phyloP scores from a whole-genome alignment of 345 rosid genomes.

The Firmiana major region DNA sequence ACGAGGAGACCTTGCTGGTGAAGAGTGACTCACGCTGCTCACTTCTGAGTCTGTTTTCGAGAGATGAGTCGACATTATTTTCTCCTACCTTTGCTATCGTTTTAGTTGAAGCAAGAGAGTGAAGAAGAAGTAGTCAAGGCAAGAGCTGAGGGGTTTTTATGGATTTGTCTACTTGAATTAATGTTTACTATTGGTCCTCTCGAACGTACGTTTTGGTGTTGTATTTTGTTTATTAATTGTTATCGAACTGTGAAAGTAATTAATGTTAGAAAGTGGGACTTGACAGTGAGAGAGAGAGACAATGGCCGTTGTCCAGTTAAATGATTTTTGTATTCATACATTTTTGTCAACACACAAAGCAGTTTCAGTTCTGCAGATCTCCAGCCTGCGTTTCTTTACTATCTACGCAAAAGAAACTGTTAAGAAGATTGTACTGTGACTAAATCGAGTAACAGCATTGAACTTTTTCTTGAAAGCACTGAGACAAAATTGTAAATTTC shows the following conservation, averaged over 20 bases:
- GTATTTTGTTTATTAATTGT: conserved; percentile 28
- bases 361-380: not conserved
- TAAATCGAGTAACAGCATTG: not conserved
- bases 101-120: not conserved
- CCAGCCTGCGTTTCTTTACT: not conserved
- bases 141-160: not conserved
- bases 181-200: conserved; percentile 6
- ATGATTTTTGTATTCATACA: not conserved
- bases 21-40: conserved; percentile 56
- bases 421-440: not conserved
- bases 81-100: not conserved
- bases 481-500: not conserved
- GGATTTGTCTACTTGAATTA: not conserved
- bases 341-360: not conserved
- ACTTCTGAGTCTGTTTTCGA: conserved; percentile 64
- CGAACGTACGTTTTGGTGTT: conserved; percentile 22
- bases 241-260: conserved; percentile 25
- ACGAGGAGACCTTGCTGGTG: conserved; percentile 46
- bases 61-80: conserved; percentile 38
- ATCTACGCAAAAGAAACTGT: not conserved
- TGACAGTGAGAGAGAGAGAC: not conserved
- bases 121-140: conserved; percentile 2
- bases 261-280: conserved; percentile 35
- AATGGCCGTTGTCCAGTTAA: conserved; percentile 7
- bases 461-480: not conserved